Evolutionary conservation across 768 basidiomycete genomes (phyloP).

Genomic region (Tulasnella sp.): DNA sequence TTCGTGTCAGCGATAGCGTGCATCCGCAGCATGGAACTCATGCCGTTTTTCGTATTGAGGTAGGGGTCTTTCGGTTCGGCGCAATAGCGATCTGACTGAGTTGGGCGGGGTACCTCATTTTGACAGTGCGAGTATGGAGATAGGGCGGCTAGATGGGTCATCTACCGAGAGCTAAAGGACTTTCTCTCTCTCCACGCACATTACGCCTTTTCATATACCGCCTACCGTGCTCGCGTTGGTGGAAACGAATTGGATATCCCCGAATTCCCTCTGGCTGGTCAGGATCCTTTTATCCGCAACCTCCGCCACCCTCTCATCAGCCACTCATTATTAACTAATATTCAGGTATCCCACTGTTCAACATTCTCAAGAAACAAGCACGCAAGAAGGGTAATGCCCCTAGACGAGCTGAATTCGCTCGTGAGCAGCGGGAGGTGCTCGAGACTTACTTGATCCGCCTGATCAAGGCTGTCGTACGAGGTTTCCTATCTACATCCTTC

Average conservation of each 20-base stretch:
- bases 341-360: constrained; percentile 84
- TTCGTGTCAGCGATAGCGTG: constrained; percentile 81
- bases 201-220: constrained; percentile 73
- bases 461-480: constrained; percentile 80
- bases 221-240: constrained; percentile 55
- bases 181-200: constrained; percentile 87
- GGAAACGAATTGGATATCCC: constrained; percentile 60
- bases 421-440: constrained; percentile 72
- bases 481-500: not conserved
- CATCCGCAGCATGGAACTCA: constrained; percentile 73
- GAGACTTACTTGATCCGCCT: constrained; percentile 86
- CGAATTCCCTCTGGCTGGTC: constrained; percentile 77
- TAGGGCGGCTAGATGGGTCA: constrained; percentile 86
- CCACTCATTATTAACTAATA: constrained; percentile 1
- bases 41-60: constrained; percentile 81
- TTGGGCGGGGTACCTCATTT: not conserved
- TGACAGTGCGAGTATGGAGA: constrained; percentile 93
- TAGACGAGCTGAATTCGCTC: constrained; percentile 70
- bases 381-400: constrained; percentile 49
- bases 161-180: constrained; percentile 90
- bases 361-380: constrained; percentile 68
- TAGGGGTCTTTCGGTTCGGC: not conserved
- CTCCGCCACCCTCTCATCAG: not conserved
- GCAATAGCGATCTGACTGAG: not conserved
- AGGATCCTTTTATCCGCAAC: constrained; percentile 5